Percentiles rank a stretch among this genome's conserved stretches.
These are phyloP conservation scores for Colletotrichum cereale DNA, from an alignment of 2,329 filamentous ascomycete species.

Conservation along the genomic window DNA sequence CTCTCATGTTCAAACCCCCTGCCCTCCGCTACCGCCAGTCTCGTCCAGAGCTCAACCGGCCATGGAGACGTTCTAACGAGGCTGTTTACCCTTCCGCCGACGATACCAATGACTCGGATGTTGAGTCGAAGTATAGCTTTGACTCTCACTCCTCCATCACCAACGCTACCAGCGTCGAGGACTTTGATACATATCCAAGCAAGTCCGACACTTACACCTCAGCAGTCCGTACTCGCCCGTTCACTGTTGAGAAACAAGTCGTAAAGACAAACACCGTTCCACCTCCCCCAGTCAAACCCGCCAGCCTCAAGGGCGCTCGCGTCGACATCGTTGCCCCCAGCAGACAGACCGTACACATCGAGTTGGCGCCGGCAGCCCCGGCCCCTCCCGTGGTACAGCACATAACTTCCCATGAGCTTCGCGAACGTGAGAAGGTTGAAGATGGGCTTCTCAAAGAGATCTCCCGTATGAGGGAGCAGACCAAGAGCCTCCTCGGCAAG, in stretches of 20 bases:
- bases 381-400: slow-evolving; percentile 28
- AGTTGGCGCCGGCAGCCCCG: slow-evolving; percentile 24
- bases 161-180: slow-evolving; percentile 39
- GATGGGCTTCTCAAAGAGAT: slow-evolving; percentile 36
- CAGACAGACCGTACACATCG: slow-evolving; percentile 21
- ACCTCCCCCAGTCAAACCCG: slow-evolving; percentile 31
- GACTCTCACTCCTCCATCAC: slow-evolving; percentile 36
- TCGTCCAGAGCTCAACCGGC: slow-evolving; percentile 28
- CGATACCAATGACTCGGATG: slow-evolving; percentile 38
- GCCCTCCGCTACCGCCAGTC: slow-evolving; percentile 34
- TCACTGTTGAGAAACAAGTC: slow-evolving; percentile 27
- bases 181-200: slow-evolving; percentile 24
- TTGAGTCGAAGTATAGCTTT: slow-evolving; percentile 40
- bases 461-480: slow-evolving; percentile 36
- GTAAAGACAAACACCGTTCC: slow-evolving; percentile 15
- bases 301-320: slow-evolving; percentile 33
- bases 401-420: slow-evolving; percentile 30
- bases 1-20: slow-evolving; percentile 40
- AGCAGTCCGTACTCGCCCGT: slow-evolving; percentile 18
- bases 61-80: slow-evolving; percentile 34
- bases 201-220: slow-evolving; percentile 20
- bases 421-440: slow-evolving; percentile 32
- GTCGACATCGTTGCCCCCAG: slow-evolving; percentile 31
- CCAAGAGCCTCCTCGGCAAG: slow-evolving; percentile 31
- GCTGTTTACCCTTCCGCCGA: slow-evolving; percentile 35